phyloP scores from a whole-genome alignment of 2,329 filamentous ascomycete species.

The Epichloe sp. region DNA sequence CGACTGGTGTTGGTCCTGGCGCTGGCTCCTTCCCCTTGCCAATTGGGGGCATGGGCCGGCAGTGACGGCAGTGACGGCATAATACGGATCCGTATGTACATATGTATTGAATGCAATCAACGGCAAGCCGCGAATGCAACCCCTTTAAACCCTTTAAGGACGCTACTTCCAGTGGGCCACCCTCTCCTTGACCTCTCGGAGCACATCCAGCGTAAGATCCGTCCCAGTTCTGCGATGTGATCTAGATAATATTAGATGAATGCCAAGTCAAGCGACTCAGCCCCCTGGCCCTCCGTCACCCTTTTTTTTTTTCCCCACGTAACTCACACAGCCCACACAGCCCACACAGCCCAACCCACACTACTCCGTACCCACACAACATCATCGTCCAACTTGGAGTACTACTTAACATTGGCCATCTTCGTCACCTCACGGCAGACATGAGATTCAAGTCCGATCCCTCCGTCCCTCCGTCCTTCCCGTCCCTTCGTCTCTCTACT shows the following conservation, averaged over 20 bases:
- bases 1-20: no score
- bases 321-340: no score
- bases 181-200: neutral
- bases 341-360: neutral
- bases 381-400: neutral
- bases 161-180: no score
- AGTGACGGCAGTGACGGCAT: neutral
- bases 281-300: neutral
- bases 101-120: neutral
- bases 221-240: no score
- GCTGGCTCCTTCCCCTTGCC: no score
- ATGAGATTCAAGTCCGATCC: neutral
- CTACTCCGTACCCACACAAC: neutral
- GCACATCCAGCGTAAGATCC: neutral
- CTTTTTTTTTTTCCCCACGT: accelerated
- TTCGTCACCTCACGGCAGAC: neutral
- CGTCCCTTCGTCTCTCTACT: neutral
- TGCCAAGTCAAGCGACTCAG: no score
- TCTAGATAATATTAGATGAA: no score
- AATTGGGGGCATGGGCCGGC: no score
- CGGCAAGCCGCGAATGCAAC: no score
- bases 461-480: neutral
- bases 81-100: no score
- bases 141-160: no score
- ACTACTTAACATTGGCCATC: neutral